A percentile compares a stretch with the other conserved stretches of the same genome.
Conservation (phyloP, 805 yeast species). For the Wickerhamomyces silvicola region DNA sequence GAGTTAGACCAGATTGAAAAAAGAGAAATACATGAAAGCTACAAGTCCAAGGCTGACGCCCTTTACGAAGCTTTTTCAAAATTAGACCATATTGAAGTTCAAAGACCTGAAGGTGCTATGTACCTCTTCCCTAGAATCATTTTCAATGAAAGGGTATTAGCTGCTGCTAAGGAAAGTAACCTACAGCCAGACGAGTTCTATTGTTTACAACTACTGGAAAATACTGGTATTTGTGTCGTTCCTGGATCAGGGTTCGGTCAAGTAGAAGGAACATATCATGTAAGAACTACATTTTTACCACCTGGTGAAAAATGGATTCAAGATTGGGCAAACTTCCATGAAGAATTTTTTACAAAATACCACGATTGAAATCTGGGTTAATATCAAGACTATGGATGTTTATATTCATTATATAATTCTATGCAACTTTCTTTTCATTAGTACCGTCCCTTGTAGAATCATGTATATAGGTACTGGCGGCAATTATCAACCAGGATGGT, state of each 20-base stretch:
- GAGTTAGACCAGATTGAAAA: slow-evolving; percentile 62
- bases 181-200: slow-evolving; percentile 80
- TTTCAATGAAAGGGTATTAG: slow-evolving; percentile 57
- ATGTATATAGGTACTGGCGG: slow-evolving; percentile 18
- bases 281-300: slow-evolving; percentile 94
- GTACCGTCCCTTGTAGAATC: slow-evolving; percentile 2
- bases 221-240: slow-evolving; percentile 93
- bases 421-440: slow-evolving; percentile 3
- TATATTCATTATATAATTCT: background rate
- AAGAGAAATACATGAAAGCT: slow-evolving; percentile 49
- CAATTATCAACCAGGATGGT: slow-evolving; percentile 64
- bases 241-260: slow-evolving; percentile 99
- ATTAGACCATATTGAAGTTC: slow-evolving; percentile 81
- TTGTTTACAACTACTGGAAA: slow-evolving; percentile 75
- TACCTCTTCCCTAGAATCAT: slow-evolving; percentile 81
- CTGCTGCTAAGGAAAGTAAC: slow-evolving; percentile 49
- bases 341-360: slow-evolving; percentile 56
- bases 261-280: slow-evolving; percentile 79
- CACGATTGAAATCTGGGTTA: slow-evolving; percentile 20
- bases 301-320: slow-evolving; percentile 90
- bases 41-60: slow-evolving; percentile 54
- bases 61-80: slow-evolving; percentile 65
- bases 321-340: slow-evolving; percentile 74
- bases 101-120: slow-evolving; percentile 96
- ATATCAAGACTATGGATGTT: background rate